Evolutionary conservation across 305 asterid species (phyloP).

Genomic region (Fraxinus platypoda): DNA sequence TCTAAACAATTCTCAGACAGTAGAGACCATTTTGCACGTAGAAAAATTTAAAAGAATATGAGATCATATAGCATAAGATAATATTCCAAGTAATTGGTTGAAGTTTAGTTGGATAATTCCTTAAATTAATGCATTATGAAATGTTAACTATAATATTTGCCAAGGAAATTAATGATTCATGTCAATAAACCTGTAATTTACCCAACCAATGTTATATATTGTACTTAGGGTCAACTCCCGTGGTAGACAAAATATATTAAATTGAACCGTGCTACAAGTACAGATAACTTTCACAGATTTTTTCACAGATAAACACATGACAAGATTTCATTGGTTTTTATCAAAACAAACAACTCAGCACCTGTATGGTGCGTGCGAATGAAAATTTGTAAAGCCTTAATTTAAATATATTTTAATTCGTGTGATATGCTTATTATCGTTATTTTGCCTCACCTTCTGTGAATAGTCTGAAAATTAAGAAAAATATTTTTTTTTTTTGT

Average conservation of each 20-base stretch:
- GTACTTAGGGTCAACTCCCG: constrained; percentile 30
- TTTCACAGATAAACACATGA: too few species aligned
- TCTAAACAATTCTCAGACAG: not conserved
- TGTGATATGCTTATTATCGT: not conserved
- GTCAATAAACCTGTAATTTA: constrained; percentile 31
- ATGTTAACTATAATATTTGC: not conserved
- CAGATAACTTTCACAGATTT: too few species aligned
- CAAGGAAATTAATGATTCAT: constrained; percentile 26
- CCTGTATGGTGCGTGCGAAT: not conserved
- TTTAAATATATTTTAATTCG: not conserved
- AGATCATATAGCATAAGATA: constrained; percentile 44
- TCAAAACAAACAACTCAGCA: too few species aligned
- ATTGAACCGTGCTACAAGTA: not conserved
- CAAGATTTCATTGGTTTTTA: too few species aligned
- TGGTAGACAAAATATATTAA: constrained; percentile 8
- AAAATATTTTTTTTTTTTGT: too few species aligned
- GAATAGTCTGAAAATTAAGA: not conserved
- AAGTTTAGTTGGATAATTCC: constrained; percentile 35
- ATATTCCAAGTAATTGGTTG: constrained; percentile 39
- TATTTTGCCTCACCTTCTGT: not conserved
- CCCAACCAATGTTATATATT: constrained; percentile 37
- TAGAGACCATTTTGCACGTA: not conserved
- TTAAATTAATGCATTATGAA: constrained; percentile 24
- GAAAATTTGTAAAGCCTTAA: not conserved
- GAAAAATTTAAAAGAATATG: constrained; percentile 5